Percentiles rank a stretch among this genome's conserved stretches.
Evolutionary conservation across 129 eudicot genomes (phyloP).

Genomic region (Heracleum sosnowskyi): DNA sequence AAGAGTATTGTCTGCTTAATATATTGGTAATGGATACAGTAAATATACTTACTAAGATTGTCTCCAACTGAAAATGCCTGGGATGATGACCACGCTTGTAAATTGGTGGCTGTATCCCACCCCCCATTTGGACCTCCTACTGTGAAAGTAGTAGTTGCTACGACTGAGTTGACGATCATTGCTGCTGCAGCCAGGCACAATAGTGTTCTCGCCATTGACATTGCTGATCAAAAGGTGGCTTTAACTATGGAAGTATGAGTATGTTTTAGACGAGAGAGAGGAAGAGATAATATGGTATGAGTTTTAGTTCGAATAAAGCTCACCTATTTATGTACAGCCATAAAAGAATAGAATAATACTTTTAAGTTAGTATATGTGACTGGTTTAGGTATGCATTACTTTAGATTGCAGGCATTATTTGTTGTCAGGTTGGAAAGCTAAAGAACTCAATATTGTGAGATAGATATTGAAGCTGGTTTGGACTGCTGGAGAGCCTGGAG

Average conservation of each 20-base stretch:
- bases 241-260: not conserved
- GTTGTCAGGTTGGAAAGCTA: not conserved
- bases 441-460: not conserved
- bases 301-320: not conserved
- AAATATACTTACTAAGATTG: slow-evolving; percentile 33
- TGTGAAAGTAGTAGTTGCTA: slow-evolving; percentile 39
- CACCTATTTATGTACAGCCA: not conserved
- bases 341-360: not conserved
- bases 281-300: not conserved
- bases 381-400: not conserved
- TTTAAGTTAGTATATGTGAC: not conserved
- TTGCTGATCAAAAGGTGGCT: not conserved
- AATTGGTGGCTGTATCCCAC: slow-evolving; percentile 44
- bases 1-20: not conserved
- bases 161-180: slow-evolving; percentile 23
- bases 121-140: slow-evolving; percentile 57
- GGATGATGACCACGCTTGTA: slow-evolving; percentile 48
- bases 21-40: not conserved
- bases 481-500: not conserved
- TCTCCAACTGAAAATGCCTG: slow-evolving; percentile 53
- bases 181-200: slow-evolving; percentile 21
- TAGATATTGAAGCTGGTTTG: not conserved
- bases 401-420: not conserved
- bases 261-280: not conserved
- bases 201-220: slow-evolving; percentile 10